These are phyloP conservation scores for Phytopythium litorale DNA, from an alignment of 352 stramenopile species.

Conservation along the genomic window DNA sequence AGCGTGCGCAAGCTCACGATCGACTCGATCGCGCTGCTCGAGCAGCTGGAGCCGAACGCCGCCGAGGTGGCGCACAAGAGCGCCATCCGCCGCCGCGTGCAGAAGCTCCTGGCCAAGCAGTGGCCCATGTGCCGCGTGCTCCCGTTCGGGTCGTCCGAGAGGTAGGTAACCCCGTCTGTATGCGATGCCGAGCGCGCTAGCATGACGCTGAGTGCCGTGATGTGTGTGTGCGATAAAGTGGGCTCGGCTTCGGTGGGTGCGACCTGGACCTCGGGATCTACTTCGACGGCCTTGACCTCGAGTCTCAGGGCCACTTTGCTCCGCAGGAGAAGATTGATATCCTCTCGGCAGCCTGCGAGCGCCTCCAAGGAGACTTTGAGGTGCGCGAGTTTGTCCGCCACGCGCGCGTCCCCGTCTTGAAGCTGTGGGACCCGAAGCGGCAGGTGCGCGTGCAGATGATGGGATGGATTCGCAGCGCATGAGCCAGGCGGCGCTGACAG, in stretches of 20 bases:
- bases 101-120: constrained; percentile 40
- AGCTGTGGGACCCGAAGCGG: constrained; percentile 63
- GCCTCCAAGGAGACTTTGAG: constrained; percentile 40
- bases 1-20: constrained; percentile 80
- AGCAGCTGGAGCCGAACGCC: constrained; percentile 75
- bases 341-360: constrained; percentile 42
- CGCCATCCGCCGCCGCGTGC: constrained; percentile 41
- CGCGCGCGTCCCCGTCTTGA: constrained; percentile 73
- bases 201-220: background rate
- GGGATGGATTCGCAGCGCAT: no score
- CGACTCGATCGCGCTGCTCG: constrained; percentile 72
- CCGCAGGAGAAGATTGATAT: constrained; percentile 55
- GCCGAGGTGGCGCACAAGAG: constrained; percentile 46
- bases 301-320: constrained; percentile 53
- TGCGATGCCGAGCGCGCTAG: background rate
- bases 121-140: constrained; percentile 65
- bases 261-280: constrained; percentile 82
- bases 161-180: constrained; percentile 23
- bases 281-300: constrained; percentile 66
- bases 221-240: constrained; percentile 20
- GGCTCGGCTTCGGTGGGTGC: constrained; percentile 69
- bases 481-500: background rate
- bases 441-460: constrained; percentile 24
- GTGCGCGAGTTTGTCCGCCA: constrained; percentile 68
- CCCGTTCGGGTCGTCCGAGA: constrained; percentile 77